Percentiles rank a stretch among this genome's conserved stretches.
Evolutionary conservation across 257 asterid genomes (phyloP).

Genomic region (Hygrophila difformis): DNA sequence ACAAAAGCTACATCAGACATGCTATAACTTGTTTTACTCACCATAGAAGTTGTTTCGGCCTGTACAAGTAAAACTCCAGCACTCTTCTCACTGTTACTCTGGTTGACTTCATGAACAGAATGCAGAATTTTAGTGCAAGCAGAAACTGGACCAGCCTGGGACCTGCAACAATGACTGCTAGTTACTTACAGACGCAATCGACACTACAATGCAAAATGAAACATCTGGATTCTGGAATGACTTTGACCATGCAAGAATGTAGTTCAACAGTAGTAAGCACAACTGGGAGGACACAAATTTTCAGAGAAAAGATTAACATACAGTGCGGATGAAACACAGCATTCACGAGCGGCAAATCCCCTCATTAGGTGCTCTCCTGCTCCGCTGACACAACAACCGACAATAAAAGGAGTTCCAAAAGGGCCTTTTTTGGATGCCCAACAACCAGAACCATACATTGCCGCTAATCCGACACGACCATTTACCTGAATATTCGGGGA

Average conservation of each 20-base stretch:
- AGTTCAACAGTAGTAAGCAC: not conserved
- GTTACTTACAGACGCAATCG: not conserved
- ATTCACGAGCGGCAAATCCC: constrained; percentile 80
- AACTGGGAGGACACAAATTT: too few relatives aligned
- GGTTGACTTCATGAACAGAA: constrained; percentile 30
- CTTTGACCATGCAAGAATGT: not conserved
- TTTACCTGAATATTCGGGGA: constrained; percentile 40
- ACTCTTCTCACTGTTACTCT: constrained; percentile 31
- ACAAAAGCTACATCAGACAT: constrained; percentile 4
- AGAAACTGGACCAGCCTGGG: constrained; percentile 67
- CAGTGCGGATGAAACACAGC: constrained; percentile 71
- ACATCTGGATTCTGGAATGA: not conserved
- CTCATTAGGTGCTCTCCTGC: constrained; percentile 91
- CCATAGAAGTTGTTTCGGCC: constrained; percentile 51
- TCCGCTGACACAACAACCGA: constrained; percentile 93
- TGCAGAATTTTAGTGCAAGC: constrained; percentile 62
- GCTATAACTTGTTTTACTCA: constrained; percentile 17
- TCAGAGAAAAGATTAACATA: constrained; percentile 22
- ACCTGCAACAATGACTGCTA: constrained; percentile 31
- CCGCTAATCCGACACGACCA: constrained; percentile 96
- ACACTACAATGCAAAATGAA: not conserved
- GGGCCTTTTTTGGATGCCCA: constrained; percentile 76
- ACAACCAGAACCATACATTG: constrained; percentile 88
- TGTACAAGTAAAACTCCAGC: constrained; percentile 83
- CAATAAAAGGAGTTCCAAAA: constrained; percentile 43